phyloP scores from a whole-genome alignment of 805 yeast genomes.

The Citeromyces nyonsensis region DNA sequence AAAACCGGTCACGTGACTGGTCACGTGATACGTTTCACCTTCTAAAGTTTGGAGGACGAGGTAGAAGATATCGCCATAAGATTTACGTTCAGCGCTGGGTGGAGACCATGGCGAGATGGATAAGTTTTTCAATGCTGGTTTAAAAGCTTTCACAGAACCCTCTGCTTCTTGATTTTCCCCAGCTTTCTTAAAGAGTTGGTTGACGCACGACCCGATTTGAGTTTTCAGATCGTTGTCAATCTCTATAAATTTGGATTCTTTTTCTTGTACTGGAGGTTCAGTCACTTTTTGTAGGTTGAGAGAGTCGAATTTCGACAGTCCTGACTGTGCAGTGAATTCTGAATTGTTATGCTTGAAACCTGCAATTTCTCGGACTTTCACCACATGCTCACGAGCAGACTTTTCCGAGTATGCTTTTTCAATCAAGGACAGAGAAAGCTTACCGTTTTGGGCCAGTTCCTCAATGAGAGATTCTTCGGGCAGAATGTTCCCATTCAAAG shows the following conservation, averaged over 20 bases:
- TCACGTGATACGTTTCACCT: slow-evolving; percentile 63
- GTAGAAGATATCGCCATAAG: slow-evolving; percentile 71
- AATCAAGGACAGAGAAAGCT: slow-evolving; percentile 25
- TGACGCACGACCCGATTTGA: slow-evolving; percentile 2
- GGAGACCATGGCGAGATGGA: slow-evolving; percentile 77
- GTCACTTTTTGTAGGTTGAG: slow-evolving; percentile 20
- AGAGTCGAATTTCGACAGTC: slow-evolving; percentile 29
- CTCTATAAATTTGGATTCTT: slow-evolving; percentile 5
- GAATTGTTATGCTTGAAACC: slow-evolving; percentile 32
- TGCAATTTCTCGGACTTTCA: slow-evolving; percentile 43
- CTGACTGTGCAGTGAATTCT: slow-evolving; percentile 25
- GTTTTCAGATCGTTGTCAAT: slow-evolving; percentile 5
- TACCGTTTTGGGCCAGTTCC: slow-evolving; percentile 13
- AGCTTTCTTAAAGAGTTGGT: slow-evolving; percentile 11
- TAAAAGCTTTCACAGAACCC: slow-evolving; percentile 15
- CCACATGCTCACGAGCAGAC: slow-evolving; percentile 45
- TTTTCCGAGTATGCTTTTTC: slow-evolving; percentile 46
- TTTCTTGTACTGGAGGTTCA: slow-evolving; percentile 4
- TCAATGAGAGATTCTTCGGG: slow-evolving; percentile 9
- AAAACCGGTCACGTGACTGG: slow-evolving; percentile 71
- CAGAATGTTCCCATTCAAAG: slow-evolving; percentile 17
- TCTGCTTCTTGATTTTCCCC: slow-evolving; percentile 11
- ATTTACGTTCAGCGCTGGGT: slow-evolving; percentile 44
- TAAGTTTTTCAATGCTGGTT: slow-evolving; percentile 39
- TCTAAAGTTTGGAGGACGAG: slow-evolving; percentile 66